A percentile compares a stretch with the other conserved stretches of the same genome.
Evolutionary conservation across 2,329 filamentous ascomycete genomes (phyloP).

Genomic region (Ceratocystis destructans): DNA sequence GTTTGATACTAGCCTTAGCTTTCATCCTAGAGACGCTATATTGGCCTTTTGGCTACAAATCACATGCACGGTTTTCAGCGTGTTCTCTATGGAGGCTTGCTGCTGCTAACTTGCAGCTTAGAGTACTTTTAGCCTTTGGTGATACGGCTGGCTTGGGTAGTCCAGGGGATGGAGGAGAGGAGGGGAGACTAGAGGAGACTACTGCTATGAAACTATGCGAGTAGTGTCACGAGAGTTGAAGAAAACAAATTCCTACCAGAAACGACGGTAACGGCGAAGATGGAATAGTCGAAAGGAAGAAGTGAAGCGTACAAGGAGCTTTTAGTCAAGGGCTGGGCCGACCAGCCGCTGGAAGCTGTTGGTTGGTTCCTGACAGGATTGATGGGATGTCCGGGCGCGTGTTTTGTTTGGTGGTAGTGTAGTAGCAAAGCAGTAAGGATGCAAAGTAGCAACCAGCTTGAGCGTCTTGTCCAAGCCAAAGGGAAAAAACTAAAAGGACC

Average conservation of each 20-base stretch:
- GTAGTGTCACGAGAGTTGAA: neutral
- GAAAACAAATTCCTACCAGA: neutral
- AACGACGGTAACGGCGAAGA: too few species aligned
- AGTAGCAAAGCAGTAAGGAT: neutral
- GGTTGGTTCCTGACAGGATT: constrained; percentile 4
- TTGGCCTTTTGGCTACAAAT: neutral
- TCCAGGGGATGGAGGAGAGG: neutral
- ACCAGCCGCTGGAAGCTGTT: neutral
- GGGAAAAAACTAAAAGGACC: neutral
- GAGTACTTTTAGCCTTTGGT: neutral
- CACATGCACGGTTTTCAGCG: neutral
- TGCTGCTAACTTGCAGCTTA: neutral
- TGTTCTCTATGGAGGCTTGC: neutral
- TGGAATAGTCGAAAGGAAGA: neutral
- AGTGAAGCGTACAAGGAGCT: neutral
- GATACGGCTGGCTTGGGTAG: neutral
- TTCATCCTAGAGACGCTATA: neutral
- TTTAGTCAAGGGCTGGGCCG: neutral
- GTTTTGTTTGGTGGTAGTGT: neutral
- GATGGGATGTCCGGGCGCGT: neutral
- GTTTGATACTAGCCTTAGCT: too few species aligned
- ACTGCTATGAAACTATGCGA: neutral
- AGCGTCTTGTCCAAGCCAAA: neutral
- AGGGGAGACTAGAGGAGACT: neutral
- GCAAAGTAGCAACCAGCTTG: neutral